phyloP scores from a whole-genome alignment of 2,329 filamentous ascomycete species.

The Trichoderma sp. region DNA sequence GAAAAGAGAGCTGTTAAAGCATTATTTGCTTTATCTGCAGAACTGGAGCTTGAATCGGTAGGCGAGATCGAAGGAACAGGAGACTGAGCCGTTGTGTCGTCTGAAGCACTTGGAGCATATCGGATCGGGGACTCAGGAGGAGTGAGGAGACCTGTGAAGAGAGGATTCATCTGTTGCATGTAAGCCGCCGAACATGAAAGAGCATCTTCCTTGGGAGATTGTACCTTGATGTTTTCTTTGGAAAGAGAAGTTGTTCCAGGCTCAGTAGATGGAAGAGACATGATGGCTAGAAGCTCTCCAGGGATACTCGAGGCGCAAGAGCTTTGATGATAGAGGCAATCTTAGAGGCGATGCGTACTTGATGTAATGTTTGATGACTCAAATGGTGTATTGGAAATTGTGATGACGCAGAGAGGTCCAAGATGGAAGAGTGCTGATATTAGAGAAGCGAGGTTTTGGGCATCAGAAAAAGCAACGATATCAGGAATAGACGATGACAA shows the following conservation, averaged over 20 bases:
- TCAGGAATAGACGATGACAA: background rate
- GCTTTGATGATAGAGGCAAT: background rate
- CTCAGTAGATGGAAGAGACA: background rate
- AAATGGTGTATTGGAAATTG: background rate
- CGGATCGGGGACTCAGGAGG: constrained; percentile 30
- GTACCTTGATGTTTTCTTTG: background rate
- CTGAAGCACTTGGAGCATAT: background rate
- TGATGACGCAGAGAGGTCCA: background rate
- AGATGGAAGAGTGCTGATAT: background rate
- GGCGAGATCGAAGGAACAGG: too few relatives aligned
- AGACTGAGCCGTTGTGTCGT: background rate
- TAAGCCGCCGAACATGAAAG: background rate
- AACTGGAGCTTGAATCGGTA: too few relatives aligned
- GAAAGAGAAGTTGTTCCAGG: background rate
- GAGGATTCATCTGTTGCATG: constrained; percentile 13
- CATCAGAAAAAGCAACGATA: background rate
- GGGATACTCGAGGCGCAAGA: too few relatives aligned
- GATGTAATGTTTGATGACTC: background rate
- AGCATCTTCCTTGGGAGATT: background rate
- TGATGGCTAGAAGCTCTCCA: background rate
- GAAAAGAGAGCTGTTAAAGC: background rate
- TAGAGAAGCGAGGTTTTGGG: background rate
- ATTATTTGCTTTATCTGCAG: too few relatives aligned
- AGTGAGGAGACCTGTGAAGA: constrained; percentile 24
- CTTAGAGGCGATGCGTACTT: background rate